A percentile compares a stretch with the other conserved stretches of the same genome.
Evolutionary conservation across 441 rosid genomes (phyloP).

Genomic region (Daphne laureola): DNA sequence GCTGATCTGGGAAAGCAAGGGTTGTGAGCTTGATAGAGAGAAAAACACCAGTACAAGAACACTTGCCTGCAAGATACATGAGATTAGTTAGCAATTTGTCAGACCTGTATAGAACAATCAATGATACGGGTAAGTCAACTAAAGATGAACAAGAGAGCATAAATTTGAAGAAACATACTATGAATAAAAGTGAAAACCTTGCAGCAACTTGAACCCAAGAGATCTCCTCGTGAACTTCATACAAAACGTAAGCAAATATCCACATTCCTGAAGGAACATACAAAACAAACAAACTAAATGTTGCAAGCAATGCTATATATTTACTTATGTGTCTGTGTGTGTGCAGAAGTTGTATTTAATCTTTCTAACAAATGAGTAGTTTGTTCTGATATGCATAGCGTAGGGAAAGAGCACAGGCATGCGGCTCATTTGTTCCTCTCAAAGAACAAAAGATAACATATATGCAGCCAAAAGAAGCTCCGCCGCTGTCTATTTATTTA

Average conservation of each 20-base stretch:
- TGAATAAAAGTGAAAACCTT: constrained; percentile 67
- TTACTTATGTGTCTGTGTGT: too few species aligned
- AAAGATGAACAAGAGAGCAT: constrained; percentile 10
- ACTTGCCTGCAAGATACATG: constrained; percentile 46
- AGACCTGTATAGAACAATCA: constrained; percentile 10
- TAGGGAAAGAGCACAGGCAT: too few species aligned
- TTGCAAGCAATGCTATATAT: too few species aligned
- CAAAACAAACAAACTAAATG: not conserved
- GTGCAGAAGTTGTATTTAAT: too few species aligned
- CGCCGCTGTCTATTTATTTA: too few species aligned
- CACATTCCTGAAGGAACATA: constrained; percentile 44
- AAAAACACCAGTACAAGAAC: constrained; percentile 65
- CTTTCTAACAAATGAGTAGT: too few species aligned
- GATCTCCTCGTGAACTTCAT: constrained; percentile 52
- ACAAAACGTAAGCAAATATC: constrained; percentile 58
- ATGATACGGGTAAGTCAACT: constrained; percentile 4
- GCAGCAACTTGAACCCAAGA: constrained; percentile 77
- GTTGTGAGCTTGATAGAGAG: constrained; percentile 81
- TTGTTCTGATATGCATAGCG: too few species aligned
- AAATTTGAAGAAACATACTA: constrained; percentile 30
- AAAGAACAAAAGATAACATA: too few species aligned
- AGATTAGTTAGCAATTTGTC: constrained; percentile 26
- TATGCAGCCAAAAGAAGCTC: too few species aligned
- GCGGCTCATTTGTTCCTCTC: too few species aligned
- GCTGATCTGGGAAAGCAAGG: constrained; percentile 83